Conservation (phyloP, 1,139 yeast species). For the Nakaseomyces glabratus region DNA sequence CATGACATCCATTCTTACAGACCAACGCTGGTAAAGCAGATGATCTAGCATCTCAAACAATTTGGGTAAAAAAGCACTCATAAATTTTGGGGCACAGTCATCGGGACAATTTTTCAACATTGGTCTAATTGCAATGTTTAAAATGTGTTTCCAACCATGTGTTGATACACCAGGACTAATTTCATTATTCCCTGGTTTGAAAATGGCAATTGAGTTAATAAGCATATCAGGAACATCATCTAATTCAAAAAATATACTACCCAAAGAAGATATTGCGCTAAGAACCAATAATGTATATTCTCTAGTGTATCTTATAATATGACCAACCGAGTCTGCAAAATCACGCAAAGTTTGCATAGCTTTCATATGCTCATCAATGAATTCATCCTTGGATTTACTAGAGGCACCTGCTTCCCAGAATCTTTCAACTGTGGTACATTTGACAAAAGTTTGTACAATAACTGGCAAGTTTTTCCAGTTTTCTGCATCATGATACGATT, state of each 20-base stretch:
- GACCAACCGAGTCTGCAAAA: constrained; percentile 98
- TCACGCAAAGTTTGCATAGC: constrained; percentile 91
- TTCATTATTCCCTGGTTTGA: constrained; percentile 71
- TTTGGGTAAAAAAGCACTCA: constrained; percentile 69
- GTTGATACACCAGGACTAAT: constrained; percentile 65
- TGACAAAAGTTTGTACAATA: constrained; percentile 84
- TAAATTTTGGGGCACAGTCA: constrained; percentile 54
- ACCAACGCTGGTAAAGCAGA: constrained; percentile 66
- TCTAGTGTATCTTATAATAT: constrained; percentile 86
- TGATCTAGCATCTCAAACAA: constrained; percentile 65
- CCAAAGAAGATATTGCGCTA: constrained; percentile 83
- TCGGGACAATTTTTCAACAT: constrained; percentile 84
- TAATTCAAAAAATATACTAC: constrained; percentile 78
- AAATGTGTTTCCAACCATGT: constrained; percentile 96
- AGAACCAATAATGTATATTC: constrained; percentile 90
- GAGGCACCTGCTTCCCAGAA: constrained; percentile 99
- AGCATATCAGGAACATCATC: constrained; percentile 69
- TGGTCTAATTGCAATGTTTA: constrained; percentile 78
- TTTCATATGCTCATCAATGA: constrained; percentile 86
- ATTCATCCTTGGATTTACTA: constrained; percentile 86
- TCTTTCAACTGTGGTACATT: constrained; percentile 79
- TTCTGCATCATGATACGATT: constrained; percentile 86
- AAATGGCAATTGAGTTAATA: constrained; percentile 43
- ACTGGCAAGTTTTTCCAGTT: constrained; percentile 84
- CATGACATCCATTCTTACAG: constrained; percentile 59